phyloP scores from a whole-genome alignment of 2,329 filamentous ascomycete species.

The Furcasterigmium furcatum region DNA sequence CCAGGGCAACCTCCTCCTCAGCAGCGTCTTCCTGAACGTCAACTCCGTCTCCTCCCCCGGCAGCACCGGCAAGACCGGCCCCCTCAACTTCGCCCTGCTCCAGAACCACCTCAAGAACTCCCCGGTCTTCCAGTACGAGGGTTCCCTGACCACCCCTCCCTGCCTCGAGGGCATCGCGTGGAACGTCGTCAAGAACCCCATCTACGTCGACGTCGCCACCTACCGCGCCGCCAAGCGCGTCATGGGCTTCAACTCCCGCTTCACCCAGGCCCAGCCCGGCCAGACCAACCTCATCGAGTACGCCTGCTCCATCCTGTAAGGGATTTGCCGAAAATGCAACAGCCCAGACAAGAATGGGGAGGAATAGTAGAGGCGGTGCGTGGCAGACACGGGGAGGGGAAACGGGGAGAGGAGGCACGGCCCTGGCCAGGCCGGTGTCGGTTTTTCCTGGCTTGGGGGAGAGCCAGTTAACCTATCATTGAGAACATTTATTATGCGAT shows the following conservation, averaged over 20 bases:
- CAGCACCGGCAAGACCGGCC: slow-evolving; percentile 25
- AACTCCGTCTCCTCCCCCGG: slow-evolving; percentile 35
- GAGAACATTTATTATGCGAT: neutral
- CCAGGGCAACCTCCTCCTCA: slow-evolving; percentile 22
- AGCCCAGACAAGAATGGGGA: too few species aligned
- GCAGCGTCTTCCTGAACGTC: slow-evolving; percentile 32
- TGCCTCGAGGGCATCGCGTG: slow-evolving; percentile 56
- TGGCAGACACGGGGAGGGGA: neutral
- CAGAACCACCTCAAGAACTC: slow-evolving; percentile 27
- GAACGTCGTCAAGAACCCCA: slow-evolving; percentile 43
- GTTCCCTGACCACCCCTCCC: slow-evolving; percentile 61
- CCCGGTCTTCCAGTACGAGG: slow-evolving; percentile 47
- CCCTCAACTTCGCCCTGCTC: slow-evolving; percentile 40
- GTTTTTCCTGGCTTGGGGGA: neutral
- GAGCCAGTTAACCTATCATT: neutral
- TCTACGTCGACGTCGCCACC: slow-evolving; percentile 43
- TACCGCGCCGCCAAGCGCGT: slow-evolving; percentile 50
- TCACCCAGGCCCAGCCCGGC: slow-evolving; percentile 47
- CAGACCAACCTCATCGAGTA: slow-evolving; percentile 35
- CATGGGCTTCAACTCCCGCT: slow-evolving; percentile 53
- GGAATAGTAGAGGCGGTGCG: neutral
- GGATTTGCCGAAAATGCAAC: too few species aligned
- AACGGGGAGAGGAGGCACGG: neutral
- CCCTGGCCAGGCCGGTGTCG: neutral
- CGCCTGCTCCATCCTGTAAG: slow-evolving; percentile 6